A percentile compares a stretch with the other conserved stretches of the same genome.
Conservation (phyloP, 179 eudicot genomes). For the Nepenthes alata region DNA sequence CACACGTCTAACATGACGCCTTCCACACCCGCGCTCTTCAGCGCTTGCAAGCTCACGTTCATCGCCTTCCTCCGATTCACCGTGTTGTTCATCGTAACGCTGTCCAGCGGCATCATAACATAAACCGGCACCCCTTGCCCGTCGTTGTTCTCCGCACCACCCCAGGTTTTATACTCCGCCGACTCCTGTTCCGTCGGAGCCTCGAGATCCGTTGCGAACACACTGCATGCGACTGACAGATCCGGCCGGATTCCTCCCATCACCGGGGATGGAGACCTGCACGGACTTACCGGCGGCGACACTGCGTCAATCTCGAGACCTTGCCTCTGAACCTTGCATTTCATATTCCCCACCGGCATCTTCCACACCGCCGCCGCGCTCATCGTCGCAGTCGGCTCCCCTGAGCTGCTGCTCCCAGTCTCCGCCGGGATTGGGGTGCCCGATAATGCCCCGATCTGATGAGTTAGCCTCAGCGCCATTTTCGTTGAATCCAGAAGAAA, state of each 20-base stretch:
- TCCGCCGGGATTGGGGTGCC: slow-evolving; percentile 1
- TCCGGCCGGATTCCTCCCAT: slow-evolving; percentile 22
- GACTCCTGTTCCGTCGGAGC: neutral
- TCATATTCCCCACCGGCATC: slow-evolving; percentile 31
- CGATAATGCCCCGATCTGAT: slow-evolving; percentile 44
- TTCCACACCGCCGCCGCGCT: slow-evolving; percentile 46
- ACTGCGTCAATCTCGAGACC: slow-evolving; percentile 20
- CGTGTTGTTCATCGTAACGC: slow-evolving; percentile 39
- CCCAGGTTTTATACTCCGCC: slow-evolving; percentile 13
- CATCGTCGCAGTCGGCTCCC: slow-evolving; percentile 11
- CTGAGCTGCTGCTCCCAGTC: neutral
- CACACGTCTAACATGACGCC: slow-evolving; percentile 73
- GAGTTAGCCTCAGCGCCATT: slow-evolving; percentile 60
- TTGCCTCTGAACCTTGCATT: slow-evolving; percentile 5
- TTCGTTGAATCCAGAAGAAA: neutral
- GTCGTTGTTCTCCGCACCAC: slow-evolving; percentile 26
- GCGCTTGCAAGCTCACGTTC: slow-evolving; percentile 52
- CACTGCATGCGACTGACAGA: slow-evolving; percentile 18
- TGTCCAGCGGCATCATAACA: slow-evolving; percentile 69
- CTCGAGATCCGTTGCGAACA: slow-evolving; percentile 10
- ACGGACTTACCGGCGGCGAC: slow-evolving; percentile 46
- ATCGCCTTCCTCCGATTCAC: slow-evolving; percentile 51
- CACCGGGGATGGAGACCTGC: slow-evolving; percentile 12
- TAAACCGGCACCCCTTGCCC: slow-evolving; percentile 48
- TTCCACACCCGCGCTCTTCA: slow-evolving; percentile 63